Base-by-base conservation (phyloP, 1,284 basidiomycete species). In the Sanguinoderma infundibulare region DNA sequence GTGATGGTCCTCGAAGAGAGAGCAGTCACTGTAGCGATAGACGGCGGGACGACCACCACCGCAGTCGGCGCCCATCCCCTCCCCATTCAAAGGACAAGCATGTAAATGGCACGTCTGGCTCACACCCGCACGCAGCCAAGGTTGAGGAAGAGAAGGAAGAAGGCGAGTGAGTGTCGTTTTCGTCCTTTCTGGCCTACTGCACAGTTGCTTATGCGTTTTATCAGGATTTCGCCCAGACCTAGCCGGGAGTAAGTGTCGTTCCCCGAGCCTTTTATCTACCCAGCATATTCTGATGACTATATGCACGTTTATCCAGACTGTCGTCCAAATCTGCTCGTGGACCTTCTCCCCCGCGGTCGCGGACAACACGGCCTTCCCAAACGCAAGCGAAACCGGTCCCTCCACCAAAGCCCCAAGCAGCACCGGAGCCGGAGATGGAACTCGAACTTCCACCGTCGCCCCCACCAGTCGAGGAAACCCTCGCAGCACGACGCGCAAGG, bases 401-500 rank as follows among this genome's bases (percentile, higher is more conserved):
- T 3, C 46, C 15, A 8, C 4, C 53, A 24, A 28, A 60, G 62
- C 70, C 50, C 69, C 73, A 38, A 32, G n/a, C 54, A n/a, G 54
- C 22, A 8, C 40, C 40, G 15, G 39, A 54, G 28, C 36, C 26
- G 17, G 36, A 54, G 39, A 40, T 42, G 20, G 64, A 69, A 44
- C 68, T 76, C 5, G 74, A 78, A 42, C 73, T 75, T 2, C 86
- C 89, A 59, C 76, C 81, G 7, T 83, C 84, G 1, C 84, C 85
- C 32, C 81, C 83, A 10, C 85, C 89, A 22, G 81, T 90, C 2
- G 92, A 94, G 71, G 84, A 89, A 60, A 78, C 89, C 4, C 79
- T 95, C 24, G 93, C 90, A 46, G 91, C 88, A 59, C 84, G 94
- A n/a, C 84, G 91, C 34, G 89, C 90, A 28, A 90, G 87, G 68